These are phyloP conservation scores for Penicillium dipodomyicola DNA, from an alignment of 495 filamentous ascomycete genomes.

Conservation along the genomic window DNA sequence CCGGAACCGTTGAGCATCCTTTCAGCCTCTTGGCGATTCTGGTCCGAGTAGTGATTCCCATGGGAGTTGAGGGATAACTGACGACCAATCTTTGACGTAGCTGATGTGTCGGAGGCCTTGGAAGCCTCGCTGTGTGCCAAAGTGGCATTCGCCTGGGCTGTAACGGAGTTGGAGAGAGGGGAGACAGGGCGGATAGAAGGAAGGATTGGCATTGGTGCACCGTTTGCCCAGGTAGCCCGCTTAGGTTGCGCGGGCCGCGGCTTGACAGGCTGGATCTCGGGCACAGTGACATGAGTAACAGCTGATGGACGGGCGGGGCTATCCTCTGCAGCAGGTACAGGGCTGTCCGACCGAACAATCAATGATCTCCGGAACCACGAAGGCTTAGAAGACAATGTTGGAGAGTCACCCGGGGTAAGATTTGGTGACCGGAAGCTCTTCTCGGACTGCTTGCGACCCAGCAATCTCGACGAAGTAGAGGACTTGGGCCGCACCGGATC, in stretches of 20 bases:
- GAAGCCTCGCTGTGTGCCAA: constrained; percentile 28
- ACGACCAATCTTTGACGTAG: constrained; percentile 88
- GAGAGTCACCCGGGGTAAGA: constrained; percentile 65
- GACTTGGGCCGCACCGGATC: constrained; percentile 93
- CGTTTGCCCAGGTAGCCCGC: constrained; percentile 85
- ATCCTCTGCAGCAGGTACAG: constrained; percentile 47
- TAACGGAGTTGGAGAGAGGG: constrained; percentile 86
- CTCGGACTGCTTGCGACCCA: constrained; percentile 86
- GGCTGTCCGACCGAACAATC: constrained; percentile 65
- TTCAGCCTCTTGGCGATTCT: constrained; percentile 88
- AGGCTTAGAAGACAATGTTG: constrained; percentile 72
- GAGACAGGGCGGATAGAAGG: constrained; percentile 95
- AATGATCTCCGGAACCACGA: constrained; percentile 97
- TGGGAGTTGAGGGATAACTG: constrained; percentile 95
- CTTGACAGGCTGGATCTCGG: constrained; percentile 54
- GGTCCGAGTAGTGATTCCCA: constrained; percentile 83
- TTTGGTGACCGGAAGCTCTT: constrained; percentile 57
- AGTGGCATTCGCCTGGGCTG: constrained; percentile 70
- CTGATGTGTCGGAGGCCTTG: constrained; percentile 41
- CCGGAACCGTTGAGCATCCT: constrained; percentile 80
- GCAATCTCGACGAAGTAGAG: constrained; percentile 69
- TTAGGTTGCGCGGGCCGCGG: constrained; percentile 62
- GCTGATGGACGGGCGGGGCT: constrained; percentile 38
- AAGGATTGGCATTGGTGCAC: constrained; percentile 94
- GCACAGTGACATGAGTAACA: constrained; percentile 53